Evolutionary conservation across 2,329 filamentous ascomycete species (phyloP), one percentile per base, ranked within the genome.

Genomic region (Xylariaceae sp.): DNA sequence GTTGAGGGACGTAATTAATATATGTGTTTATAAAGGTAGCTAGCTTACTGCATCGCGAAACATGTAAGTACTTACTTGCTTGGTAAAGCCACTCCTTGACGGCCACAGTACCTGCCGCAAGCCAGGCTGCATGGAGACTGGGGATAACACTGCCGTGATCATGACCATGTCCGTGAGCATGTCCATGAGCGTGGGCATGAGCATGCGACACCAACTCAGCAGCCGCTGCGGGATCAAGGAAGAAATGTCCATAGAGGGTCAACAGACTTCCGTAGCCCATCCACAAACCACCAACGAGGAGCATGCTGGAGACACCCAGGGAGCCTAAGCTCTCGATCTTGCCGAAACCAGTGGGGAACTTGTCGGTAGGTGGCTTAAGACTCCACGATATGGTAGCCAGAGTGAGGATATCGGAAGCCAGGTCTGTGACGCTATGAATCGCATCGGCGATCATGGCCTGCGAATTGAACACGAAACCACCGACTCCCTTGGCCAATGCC

Each of bases 321-420:
- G 92, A 94, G 17, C 94, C 94, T 71, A 99, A 77, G 69, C 92
- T 96, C 79, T 99, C 94, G n/a, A 99, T 84, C 78, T 99, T 99
- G 72, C 94, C 94, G 72, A 96, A 99, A 1, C 94, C 94, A 69
- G 87, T 85, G 1, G 94, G 94, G 72, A 96, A 99, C 47, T 83
- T 83, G 57, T 88, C 82, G 9, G 89, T 90, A 0, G 94, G 92
- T 4, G 90, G 88, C 69, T 89, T 91, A 61, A 97, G 77, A 61
- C 92, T 96, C 86, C 90, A 96, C 17, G 92, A 93, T 51, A 99
- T 92, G 8, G 94, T 99, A 13, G 90, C 90, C 17, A 99, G 82
- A 0, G 94, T 99, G 74, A 97, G 86, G 68, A 99, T 82, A 74
- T 99, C 94, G 56, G 92, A 97, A 62, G 96, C 91, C 58, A 99